These are phyloP conservation scores for Pinus albicaulis DNA, from an alignment of 75 land plant genomes.

Conservation along the genomic window DNA sequence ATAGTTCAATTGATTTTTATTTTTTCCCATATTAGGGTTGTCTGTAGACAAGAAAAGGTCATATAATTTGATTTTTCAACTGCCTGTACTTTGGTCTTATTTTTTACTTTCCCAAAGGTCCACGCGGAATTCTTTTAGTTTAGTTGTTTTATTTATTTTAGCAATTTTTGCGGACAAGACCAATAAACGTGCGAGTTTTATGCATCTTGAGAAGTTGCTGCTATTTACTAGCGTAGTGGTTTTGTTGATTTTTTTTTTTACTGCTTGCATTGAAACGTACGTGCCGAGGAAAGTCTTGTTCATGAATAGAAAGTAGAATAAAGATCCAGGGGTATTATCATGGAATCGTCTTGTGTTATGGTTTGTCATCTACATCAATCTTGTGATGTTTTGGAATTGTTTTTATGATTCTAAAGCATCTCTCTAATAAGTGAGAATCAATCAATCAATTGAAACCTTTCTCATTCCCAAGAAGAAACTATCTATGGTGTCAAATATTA, in stretches of 20 bases:
- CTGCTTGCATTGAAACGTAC: neutral
- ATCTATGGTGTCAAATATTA: neutral
- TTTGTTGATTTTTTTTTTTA: neutral
- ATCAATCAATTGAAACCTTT: neutral
- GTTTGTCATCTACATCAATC: too few relatives aligned
- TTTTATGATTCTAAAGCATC: too few relatives aligned
- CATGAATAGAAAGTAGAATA: neutral
- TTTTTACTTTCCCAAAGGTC: too few relatives aligned
- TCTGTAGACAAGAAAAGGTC: conserved; percentile 2
- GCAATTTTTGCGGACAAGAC: neutral
- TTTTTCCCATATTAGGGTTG: neutral
- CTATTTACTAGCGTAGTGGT: neutral
- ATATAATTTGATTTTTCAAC: too few relatives aligned
- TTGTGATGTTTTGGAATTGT: too few relatives aligned
- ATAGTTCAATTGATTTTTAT: neutral
- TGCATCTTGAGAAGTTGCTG: neutral
- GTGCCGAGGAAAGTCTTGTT: neutral
- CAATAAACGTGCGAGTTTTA: neutral
- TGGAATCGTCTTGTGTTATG: neutral
- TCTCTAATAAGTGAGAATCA: too few relatives aligned
- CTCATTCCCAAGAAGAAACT: neutral
- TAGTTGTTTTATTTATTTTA: too few relatives aligned
- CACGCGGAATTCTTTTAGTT: too few relatives aligned
- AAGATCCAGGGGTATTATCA: neutral
- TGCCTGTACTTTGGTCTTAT: too few relatives aligned